Evolutionary conservation across 1,284 basidiomycete genomes (phyloP).

Genomic region (Pseudozyma thailandica): DNA sequence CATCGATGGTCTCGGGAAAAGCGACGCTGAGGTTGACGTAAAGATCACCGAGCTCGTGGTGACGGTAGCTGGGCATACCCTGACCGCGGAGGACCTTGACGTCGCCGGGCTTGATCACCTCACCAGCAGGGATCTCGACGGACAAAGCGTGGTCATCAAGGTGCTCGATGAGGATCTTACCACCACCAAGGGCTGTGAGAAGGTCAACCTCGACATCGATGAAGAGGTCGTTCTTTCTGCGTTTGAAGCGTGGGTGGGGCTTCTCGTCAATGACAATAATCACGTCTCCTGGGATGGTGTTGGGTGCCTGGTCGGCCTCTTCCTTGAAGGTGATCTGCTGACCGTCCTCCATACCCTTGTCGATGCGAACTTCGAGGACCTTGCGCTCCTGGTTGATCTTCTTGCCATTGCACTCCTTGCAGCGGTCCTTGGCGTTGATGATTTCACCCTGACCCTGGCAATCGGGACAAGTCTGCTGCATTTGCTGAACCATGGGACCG

Average conservation of each 20-base stretch:
- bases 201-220: conserved; percentile 90
- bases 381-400: conserved; percentile 96
- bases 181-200: conserved; percentile 91
- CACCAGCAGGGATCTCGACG: conserved; percentile 83
- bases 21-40: conserved; percentile 86
- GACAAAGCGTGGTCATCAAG: conserved; percentile 90
- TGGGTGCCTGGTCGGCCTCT: conserved; percentile 95
- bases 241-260: conserved; percentile 88
- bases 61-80: conserved; percentile 97
- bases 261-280: conserved; percentile 98
- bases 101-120: conserved; percentile 91
- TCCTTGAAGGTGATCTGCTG: conserved; percentile 94
- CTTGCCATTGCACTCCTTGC: conserved; percentile 93
- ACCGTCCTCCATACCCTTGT: conserved; percentile 99
- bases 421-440: conserved; percentile 93
- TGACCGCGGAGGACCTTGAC: conserved; percentile 91
- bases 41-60: conserved; percentile 95
- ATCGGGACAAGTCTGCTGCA: conserved; percentile 93
- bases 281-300: conserved; percentile 90
- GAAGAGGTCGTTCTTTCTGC: conserved; percentile 91
- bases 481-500: conserved; percentile 99
- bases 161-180: conserved; percentile 89
- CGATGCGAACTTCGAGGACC: conserved; percentile 97
- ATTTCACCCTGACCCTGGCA: conserved; percentile 91
- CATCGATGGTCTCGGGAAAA: conserved; percentile 87